phyloP scores from a whole-genome alignment of 495 filamentous ascomycete species.

The Podospora bellae-mahoneyi region DNA sequence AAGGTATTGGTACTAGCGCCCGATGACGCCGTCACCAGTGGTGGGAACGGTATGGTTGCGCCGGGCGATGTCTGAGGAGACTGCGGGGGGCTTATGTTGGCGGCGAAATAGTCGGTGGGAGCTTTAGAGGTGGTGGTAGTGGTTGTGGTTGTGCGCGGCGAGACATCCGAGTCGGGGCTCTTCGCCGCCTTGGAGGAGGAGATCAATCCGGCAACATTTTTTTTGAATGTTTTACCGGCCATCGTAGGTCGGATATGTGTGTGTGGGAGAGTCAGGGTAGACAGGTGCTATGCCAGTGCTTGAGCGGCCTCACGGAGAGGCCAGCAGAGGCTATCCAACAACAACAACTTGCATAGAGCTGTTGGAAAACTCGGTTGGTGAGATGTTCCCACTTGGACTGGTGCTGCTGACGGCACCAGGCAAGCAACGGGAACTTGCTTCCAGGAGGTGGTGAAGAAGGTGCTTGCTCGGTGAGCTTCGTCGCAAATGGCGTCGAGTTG shows the following conservation, averaged over 20 bases:
- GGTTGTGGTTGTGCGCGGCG: constrained; percentile 34
- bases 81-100: constrained; percentile 1
- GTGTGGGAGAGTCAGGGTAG: constrained; percentile 5
- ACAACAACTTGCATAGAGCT: constrained; percentile 40
- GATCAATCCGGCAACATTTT: constrained; percentile 31
- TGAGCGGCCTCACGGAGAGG: constrained; percentile 44
- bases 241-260: constrained; percentile 23
- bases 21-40: constrained; percentile 23
- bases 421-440: background rate
- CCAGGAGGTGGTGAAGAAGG: background rate
- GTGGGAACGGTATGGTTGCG: constrained; percentile 12
- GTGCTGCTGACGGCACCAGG: background rate
- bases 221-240: constrained; percentile 24
- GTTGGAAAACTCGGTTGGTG: background rate
- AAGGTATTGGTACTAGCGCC: constrained; percentile 26
- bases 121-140: constrained; percentile 26
- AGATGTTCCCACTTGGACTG: background rate
- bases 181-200: constrained; percentile 24
- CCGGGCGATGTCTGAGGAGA: constrained; percentile 16
- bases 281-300: constrained; percentile 37
- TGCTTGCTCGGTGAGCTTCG: background rate
- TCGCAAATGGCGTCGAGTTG: background rate
- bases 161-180: constrained; percentile 42
- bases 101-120: constrained; percentile 39
- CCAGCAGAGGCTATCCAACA: constrained; percentile 44